Evolutionary conservation across 306 rosid species (phyloP), one percentile per base, ranked within the genome.

Genomic region (Prinsepia uniflora): DNA sequence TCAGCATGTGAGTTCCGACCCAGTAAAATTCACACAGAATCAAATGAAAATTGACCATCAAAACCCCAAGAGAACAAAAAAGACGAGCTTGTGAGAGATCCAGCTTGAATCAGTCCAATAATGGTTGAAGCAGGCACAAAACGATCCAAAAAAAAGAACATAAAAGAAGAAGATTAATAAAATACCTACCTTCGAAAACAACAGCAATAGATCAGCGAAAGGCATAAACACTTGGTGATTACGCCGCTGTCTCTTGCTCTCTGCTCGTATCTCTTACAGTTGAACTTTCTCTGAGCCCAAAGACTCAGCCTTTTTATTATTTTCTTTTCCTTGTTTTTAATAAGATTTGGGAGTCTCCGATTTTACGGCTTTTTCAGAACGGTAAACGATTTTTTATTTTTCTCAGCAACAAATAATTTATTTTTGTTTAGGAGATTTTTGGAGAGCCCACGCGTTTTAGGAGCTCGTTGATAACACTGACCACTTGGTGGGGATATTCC

Each of bases 81-180:
- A 74, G 20, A 44, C 10, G 8, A 68, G 8, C 50, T 49, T 60
- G 34, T 1, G 22, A 68, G 60, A 17, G 79, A 75, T 68, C 79
- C 30, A 68, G 69, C 68, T 11, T 40, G 17, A 40, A 17, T 53
- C 42, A 5, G 4, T 10, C 55, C 63, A 42, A 8, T 10, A 50
- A n/a, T 17, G 10, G 13, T 12, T 8, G 18, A 10, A 44, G 56
- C 30, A 8, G 10, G 55, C n/a, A 53, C 48, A 8, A n/a, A 57
- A 24, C 14, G 72, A 65, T 53, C 72, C 58, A 5, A 8, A 65
- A 13, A 63, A 7, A 10, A n/a, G 46, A 56, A 43, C 36, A 30
- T 30, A 30, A 56, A 24, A 12, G 0, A 10, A 22, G 40, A 42
- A 45, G 22, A 69, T 14, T 39, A 57, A 44, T 12, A 24, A 3